Percentiles rank a stretch among this genome's conserved stretches.
Evolutionary conservation across 139 green algal species (phyloP).

Genomic region (Micromonas pusilla): DNA sequence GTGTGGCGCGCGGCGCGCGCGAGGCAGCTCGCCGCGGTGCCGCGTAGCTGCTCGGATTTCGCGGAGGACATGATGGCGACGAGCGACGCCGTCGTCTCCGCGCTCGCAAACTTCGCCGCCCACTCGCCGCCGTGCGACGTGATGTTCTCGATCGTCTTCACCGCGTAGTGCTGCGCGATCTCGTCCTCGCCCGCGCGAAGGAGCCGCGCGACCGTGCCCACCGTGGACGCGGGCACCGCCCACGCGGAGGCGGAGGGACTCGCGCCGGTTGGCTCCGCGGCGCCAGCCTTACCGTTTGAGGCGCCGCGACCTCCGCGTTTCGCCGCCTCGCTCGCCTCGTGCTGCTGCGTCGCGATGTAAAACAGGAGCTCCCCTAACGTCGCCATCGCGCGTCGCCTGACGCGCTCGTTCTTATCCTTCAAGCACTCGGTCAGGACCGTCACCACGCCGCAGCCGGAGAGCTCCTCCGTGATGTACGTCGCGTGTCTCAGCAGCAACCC

Average conservation of each 20-base stretch:
- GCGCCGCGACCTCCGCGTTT: conserved; percentile 27
- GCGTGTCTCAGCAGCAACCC: conserved; percentile 82
- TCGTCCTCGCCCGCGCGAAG: conserved; percentile 71
- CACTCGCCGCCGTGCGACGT: conserved; percentile 64
- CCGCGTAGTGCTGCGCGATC: conserved; percentile 81
- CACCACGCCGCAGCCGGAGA: conserved; percentile 55
- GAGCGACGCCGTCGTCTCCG: neutral
- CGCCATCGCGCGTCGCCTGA: conserved; percentile 70
- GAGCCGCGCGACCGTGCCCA: conserved; percentile 44
- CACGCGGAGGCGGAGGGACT: neutral
- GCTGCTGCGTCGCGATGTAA: conserved; percentile 83
- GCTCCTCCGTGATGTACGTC: conserved; percentile 71
- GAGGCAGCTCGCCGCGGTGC: conserved; percentile 62
- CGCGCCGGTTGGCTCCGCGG: neutral
- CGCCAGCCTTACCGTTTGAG: neutral
- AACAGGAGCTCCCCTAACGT: conserved; percentile 90
- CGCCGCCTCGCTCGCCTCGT: no score
- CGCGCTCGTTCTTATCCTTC: conserved; percentile 60
- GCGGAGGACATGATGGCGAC: conserved; percentile 26
- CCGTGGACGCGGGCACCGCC: conserved; percentile 31
- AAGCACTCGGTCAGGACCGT: conserved; percentile 66
- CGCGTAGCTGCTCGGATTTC: conserved; percentile 54
- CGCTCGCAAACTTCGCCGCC: conserved; percentile 36
- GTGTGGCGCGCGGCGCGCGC: conserved; percentile 52
- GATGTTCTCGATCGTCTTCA: conserved; percentile 93